A percentile compares a stretch with the other conserved stretches of the same genome.
Conservation (phyloP, 78 protist genomes). For the Cavenderia fasciculata region DNA sequence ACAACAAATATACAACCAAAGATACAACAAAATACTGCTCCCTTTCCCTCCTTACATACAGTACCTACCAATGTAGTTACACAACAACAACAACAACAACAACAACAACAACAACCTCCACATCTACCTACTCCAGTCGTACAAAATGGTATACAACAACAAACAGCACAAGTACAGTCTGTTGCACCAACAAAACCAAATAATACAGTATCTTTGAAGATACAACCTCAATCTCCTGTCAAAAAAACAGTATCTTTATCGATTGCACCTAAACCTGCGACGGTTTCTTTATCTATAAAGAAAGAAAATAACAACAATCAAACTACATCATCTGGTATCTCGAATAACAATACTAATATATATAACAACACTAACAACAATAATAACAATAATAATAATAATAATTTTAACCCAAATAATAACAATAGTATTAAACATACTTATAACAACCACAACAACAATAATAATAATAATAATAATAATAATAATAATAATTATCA, state of each 20-base stretch:
- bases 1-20: neutral
- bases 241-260: neutral
- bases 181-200: neutral
- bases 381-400: neutral
- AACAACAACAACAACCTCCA: slow-evolving; percentile 3
- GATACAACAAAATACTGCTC: neutral
- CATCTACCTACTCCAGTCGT: too few species aligned
- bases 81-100: slow-evolving; percentile 21
- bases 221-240: neutral
- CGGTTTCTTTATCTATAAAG: neutral
- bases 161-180: neutral
- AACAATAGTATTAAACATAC: neutral
- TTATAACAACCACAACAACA: neutral
- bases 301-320: neutral
- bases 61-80: neutral
- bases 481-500: neutral
- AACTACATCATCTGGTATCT: neutral
- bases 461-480: neutral
- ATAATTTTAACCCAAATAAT: neutral
- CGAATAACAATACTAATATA: neutral
- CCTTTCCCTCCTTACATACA: too few species aligned
- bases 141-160: slow-evolving; percentile 8
- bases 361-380: slow-evolving; percentile 5
- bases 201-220: neutral
- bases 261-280: neutral